Conservation (phyloP, 495 filamentous ascomycete genomes). For the Thermothielavioides terrestris region DNA sequence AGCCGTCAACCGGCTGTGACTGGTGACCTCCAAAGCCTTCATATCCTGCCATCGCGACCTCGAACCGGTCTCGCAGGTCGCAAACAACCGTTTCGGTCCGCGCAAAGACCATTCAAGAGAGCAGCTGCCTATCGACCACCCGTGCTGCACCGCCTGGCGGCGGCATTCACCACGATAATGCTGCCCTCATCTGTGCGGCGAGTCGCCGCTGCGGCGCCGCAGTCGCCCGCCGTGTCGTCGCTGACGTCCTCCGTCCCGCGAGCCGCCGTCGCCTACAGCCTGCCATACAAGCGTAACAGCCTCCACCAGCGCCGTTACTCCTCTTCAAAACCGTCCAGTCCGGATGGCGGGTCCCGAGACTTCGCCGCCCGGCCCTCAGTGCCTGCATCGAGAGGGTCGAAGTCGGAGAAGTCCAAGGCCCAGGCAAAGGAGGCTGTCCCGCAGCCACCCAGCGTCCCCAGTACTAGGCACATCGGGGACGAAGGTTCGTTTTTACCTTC, state of each 20-base stretch:
- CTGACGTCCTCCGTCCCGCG: conserved; percentile 30
- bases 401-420: conserved; percentile 40
- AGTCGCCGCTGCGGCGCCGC: conserved; percentile 35
- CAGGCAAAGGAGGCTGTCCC: conserved; percentile 36
- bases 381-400: conserved; percentile 30
- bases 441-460: conserved; percentile 71
- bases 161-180: conserved; percentile 31
- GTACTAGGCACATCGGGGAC: conserved; percentile 67
- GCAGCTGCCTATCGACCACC: not conserved
- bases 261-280: conserved; percentile 25
- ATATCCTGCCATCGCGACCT: conserved; percentile 1
- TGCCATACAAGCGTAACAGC: conserved; percentile 30
- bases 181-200: conserved; percentile 46
- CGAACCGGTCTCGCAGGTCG: not conserved
- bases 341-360: conserved; percentile 43
- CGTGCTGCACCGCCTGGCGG: conserved; percentile 8
- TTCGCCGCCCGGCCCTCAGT: conserved; percentile 35
- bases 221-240: conserved; percentile 31
- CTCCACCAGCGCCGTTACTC: conserved; percentile 43
- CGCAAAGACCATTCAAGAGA: not conserved
- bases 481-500: conserved; percentile 49
- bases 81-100: not conserved
- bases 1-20: conserved; percentile 10
- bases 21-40: conserved; percentile 10
- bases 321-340: conserved; percentile 51